phyloP scores from a whole-genome alignment of 1,284 basidiomycete genomes.

The Golubevia pallescens region DNA sequence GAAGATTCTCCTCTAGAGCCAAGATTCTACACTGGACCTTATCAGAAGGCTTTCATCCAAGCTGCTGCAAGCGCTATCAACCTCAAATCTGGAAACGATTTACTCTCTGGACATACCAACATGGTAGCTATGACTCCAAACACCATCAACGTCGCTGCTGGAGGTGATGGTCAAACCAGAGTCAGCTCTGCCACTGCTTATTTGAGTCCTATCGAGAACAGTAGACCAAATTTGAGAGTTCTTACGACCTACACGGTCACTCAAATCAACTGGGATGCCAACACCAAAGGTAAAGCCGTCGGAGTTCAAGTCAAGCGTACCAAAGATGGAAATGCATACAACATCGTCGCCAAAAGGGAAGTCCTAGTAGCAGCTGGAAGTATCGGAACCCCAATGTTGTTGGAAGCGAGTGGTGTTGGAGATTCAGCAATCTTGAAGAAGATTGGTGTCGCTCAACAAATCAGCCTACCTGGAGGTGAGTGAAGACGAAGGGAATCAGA shows the following conservation, averaged over 20 bases:
- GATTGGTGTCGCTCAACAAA: slow-evolving; percentile 49
- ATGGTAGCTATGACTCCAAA: slow-evolving; percentile 33
- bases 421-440: slow-evolving; percentile 47
- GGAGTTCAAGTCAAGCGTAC: slow-evolving; percentile 38
- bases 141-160: slow-evolving; percentile 17
- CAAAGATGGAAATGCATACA: slow-evolving; percentile 31
- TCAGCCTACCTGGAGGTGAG: slow-evolving; percentile 60
- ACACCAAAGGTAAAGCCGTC: slow-evolving; percentile 13
- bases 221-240: slow-evolving; percentile 11
- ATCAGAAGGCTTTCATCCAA: slow-evolving; percentile 25
- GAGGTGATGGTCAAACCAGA: slow-evolving; percentile 9
- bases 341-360: slow-evolving; percentile 60
- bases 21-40: slow-evolving; percentile 39
- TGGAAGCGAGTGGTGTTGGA: slow-evolving; percentile 67
- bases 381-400: slow-evolving; percentile 66
- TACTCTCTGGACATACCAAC: slow-evolving; percentile 26
- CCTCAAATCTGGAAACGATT: slow-evolving; percentile 25
- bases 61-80: slow-evolving; percentile 22
- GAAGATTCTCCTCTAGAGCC: slow-evolving; percentile 6
- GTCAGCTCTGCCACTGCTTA: slow-evolving; percentile 35
- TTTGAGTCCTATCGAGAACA: slow-evolving; percentile 24
- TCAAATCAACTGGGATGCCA: slow-evolving; percentile 27
- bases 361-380: slow-evolving; percentile 66
- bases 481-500: too few species aligned
- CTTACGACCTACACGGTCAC: slow-evolving; percentile 31